A percentile compares a stretch with the other conserved stretches of the same genome.
These are phyloP conservation scores for Fusarium sp. DNA, from an alignment of 2,329 filamentous ascomycete species.

Conservation along the genomic window DNA sequence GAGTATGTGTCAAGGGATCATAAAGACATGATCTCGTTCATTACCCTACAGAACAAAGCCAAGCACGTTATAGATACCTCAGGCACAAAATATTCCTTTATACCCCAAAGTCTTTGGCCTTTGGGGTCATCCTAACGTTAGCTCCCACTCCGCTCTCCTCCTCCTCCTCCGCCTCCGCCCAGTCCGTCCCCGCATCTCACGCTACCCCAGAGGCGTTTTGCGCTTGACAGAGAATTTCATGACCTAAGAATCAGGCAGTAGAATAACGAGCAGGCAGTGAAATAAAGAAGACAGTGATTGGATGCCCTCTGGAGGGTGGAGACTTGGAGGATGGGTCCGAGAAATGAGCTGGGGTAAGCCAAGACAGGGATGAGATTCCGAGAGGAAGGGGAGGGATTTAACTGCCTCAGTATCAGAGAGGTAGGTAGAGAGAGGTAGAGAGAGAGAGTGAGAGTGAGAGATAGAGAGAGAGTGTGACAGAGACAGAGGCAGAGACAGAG, in stretches of 20 bases:
- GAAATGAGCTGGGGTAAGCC: not conserved
- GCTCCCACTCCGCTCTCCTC: not conserved
- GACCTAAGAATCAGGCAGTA: slow-evolving; percentile 25
- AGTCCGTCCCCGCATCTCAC: not conserved
- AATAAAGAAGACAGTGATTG: slow-evolving; percentile 21
- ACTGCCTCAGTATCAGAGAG: too few relatives aligned
- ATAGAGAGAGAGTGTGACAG: too few relatives aligned
- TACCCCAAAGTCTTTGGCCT: not conserved
- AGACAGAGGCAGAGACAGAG: too few relatives aligned
- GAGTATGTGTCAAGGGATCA: too few relatives aligned
- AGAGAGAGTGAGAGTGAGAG: too few relatives aligned
- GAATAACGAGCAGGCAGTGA: slow-evolving; percentile 29
- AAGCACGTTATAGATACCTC: too few relatives aligned
- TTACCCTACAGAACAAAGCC: too few relatives aligned
- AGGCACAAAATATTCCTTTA: too few relatives aligned
- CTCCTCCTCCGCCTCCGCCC: too few relatives aligned
- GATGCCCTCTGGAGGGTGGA: not conserved
- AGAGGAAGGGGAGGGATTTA: not conserved
- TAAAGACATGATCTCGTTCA: too few relatives aligned
- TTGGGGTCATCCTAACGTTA: not conserved
- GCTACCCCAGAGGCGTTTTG: not conserved
- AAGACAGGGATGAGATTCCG: not conserved
- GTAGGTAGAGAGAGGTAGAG: too few relatives aligned
- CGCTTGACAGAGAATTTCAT: slow-evolving; percentile 6
- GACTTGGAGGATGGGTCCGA: slow-evolving; percentile 7